Evolutionary conservation across 495 filamentous ascomycete species (phyloP).

Genomic region (Penicillium canescens): DNA sequence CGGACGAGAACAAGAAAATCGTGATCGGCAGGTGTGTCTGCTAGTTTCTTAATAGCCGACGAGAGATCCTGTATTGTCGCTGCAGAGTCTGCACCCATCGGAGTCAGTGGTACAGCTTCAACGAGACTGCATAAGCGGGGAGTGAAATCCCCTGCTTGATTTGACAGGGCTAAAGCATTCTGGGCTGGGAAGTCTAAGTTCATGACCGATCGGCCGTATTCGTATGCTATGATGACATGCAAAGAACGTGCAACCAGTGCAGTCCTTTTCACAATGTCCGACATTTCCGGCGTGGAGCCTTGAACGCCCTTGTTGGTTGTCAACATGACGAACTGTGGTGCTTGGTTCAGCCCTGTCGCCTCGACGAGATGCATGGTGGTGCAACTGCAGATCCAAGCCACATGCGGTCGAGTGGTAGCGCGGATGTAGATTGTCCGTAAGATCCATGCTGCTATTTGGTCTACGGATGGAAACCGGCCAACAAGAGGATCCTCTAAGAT

Average conservation of each 20-base stretch:
- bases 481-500: conserved; percentile 35
- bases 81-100: conserved; percentile 1
- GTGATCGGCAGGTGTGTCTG: conserved; percentile 11
- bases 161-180: not conserved
- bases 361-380: conserved; percentile 46
- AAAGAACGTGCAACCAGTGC: conserved; percentile 35
- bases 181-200: conserved; percentile 5
- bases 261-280: conserved; percentile 24
- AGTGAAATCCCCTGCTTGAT: conserved; percentile 13
- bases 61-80: conserved; percentile 18
- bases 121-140: conserved; percentile 21
- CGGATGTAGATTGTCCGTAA: conserved; percentile 42
- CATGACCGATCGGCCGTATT: conserved; percentile 41
- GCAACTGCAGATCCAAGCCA: conserved; percentile 43
- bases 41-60: conserved; percentile 8
- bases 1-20: conserved; percentile 31
- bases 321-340: conserved; percentile 20
- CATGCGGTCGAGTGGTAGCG: conserved; percentile 38
- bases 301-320: conserved; percentile 6
- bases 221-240: conserved; percentile 37
- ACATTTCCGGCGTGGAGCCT: conserved; percentile 3
- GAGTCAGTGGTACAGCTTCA: conserved; percentile 17
- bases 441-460: conserved; percentile 40
- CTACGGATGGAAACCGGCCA: conserved; percentile 26
- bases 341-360: conserved; percentile 41